phyloP scores from a whole-genome alignment of 176 grass and related monocot genomes.

The Leersia perrieri region DNA sequence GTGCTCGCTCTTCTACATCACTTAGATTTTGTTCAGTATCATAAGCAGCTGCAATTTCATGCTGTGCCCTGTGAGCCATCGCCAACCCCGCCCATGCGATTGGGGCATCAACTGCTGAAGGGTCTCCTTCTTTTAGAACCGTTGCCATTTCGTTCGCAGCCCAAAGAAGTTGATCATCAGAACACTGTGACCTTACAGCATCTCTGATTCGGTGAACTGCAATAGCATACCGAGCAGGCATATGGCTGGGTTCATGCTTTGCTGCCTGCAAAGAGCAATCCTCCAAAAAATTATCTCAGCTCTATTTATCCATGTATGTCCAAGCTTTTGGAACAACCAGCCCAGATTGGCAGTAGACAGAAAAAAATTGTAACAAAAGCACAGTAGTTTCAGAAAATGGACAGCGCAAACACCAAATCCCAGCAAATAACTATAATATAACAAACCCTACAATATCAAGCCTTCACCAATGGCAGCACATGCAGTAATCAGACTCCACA shows the following conservation, averaged over 20 bases:
- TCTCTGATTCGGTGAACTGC: conserved; percentile 95
- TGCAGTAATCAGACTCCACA: neutral
- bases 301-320: neutral
- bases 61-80: conserved; percentile 85
- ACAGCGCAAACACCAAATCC: neutral
- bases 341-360: neutral
- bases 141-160: conserved; percentile 90
- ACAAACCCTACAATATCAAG: conserved; percentile 6
- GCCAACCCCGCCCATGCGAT: conserved; percentile 93
- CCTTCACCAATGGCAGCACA: neutral
- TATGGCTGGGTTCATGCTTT: conserved; percentile 91
- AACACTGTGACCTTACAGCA: conserved; percentile 67
- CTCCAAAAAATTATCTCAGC: conserved; percentile 1
- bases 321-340: neutral
- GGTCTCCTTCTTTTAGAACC: conserved; percentile 89
- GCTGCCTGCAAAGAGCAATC: conserved; percentile 58
- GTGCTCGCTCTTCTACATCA: conserved; percentile 75
- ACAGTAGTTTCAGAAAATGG: neutral
- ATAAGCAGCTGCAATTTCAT: conserved; percentile 82
- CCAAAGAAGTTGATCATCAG: conserved; percentile 88
- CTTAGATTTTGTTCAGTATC: conserved; percentile 51
- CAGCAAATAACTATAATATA: conserved; percentile 19
- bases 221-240: conserved; percentile 89
- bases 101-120: conserved; percentile 77
- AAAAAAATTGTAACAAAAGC: neutral